Evolutionary conservation across 2,329 filamentous ascomycete species (phyloP), one percentile per base, ranked within the genome.

Genomic region (Cercospora nicotianae): DNA sequence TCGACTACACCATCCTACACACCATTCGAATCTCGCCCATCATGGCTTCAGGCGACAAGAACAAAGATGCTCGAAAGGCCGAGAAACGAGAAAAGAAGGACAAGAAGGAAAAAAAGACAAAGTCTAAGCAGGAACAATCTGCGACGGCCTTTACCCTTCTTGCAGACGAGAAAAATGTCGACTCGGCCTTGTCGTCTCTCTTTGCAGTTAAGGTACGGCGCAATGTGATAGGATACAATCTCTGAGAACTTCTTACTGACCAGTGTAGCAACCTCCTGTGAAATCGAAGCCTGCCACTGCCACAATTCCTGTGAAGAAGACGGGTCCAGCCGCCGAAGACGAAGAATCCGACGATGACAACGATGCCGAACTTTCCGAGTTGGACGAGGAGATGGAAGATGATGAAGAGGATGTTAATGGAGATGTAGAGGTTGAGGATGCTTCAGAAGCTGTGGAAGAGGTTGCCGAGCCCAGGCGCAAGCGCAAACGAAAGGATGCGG

Each of bases 401-500:
- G 65, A 66, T 8, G 64, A 65, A 4, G 60, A 55, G 28, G 74
- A 77, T 63, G 69, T 70, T 5, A 73, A 72, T 65, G 69, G 63
- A 48, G 75, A 74, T 60, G 66, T 66, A 39, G 69, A 74, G 33
- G 64, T 70, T 18, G 70, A 70, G 33, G 67, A 70, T 23, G 73
- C 70, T 68, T 66, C 63, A 60, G 61, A 57, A 6, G 65, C 30
- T 8, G 48, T 64, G 18, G 69, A 73, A 67, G 70, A 68, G 45
- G 73, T 74, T 60, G 68, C 68, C 48, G 70, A 74, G 58, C 83
- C 86, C 31, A 91, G 91, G 78, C 84, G 89, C 69, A 91, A 91
- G 81, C 71, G 75, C 62, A 76, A 78, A 70, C 72, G 75, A 60
- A 76, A 75, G 36, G 75, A 76, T 33, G 73, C 66, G 5, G 87